Evolutionary conservation across 352 stramenopile genomes (phyloP), one percentile per base, ranked within the genome.

Genomic region (Phytophthora sansomeana): DNA sequence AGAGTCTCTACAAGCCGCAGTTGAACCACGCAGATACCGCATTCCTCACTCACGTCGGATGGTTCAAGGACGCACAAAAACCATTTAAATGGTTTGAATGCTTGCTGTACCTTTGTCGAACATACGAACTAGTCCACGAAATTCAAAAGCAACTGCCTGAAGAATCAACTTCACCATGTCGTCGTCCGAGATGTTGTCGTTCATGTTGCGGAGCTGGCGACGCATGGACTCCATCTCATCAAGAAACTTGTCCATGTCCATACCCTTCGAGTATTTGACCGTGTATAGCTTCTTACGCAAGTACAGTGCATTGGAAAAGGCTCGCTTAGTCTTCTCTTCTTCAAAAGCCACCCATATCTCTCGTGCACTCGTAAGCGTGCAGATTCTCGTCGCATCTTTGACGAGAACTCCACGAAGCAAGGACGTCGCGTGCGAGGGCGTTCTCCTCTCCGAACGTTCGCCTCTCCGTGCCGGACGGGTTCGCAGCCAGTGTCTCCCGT

Each of bases 271-370:
- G 3, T 30, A 62, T 14, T 26, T 4, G 6, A 3, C 17, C 5
- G 43, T 30, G 16, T 62, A 54, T 6, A 54, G 21, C 17, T 54
- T 30, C 19, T 29, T 46, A 4, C 42, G 19, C 6, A 62, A 2
- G 0, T 7, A 11, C 3, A 62, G 24, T 0, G 28, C 43, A 36
- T 14, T 41, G 6, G 39, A 26, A 21, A 21, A 60, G 5, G 24
- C 30, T 0, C 42, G 29, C 43, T 53, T 52, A 1, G 42, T 53
- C 33, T 62, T 54, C 3, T 62, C 32, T 8, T 36, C 1, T 4
- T 62, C 54, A 19, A 62, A 62, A 4, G 54, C 30, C 3, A 39
- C 5, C 54, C 54, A 62, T 32, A 62, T 62, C 5, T 62, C 54
- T 38, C 6, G 54, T 6, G 1, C 35, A 6, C 17, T 41, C 35